Evolutionary conservation across 768 basidiomycete genomes (phyloP), one percentile per base, ranked within the genome.

Genomic region (Leucocoprinus sp.): DNA sequence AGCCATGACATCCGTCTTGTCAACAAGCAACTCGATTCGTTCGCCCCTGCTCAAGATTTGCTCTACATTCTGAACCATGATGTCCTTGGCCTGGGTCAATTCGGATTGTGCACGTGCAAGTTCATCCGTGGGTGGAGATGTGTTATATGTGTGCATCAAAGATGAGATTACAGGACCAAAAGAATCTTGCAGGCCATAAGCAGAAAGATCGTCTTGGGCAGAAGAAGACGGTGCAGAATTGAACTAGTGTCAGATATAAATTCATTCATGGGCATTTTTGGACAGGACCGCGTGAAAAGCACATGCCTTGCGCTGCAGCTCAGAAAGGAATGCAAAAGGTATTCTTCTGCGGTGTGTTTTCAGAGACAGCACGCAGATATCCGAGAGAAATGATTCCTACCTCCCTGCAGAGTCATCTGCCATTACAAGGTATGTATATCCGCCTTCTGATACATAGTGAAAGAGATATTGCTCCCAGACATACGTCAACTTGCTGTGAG

Each of bases 61-160:
- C 65, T 97, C 92, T 52, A 97, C 93, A 61, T 97, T 97, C 64
- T 97, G 89, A 41, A 97, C 93, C 93, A 96, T 95, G 64, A 96
- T 90, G 56, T 93, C 84, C 62, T 96, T 97, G 37, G 96, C 88
- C 54, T 90, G 87, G 50, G 80, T 79, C 33, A 92, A 72, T 62
- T 97, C 93, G 4, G 76, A 75, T 59, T 93, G 93, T 4, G 95
- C 95, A 51, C 90, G 86, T 15, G 83, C 69, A 46, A 98, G 78
- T 51, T 93, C 91, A 60, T 99, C 96, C 6, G 72, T 63, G 28
- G 90, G 93, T 12, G 93, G 93, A 7, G 79, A 66, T 23, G 90
- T 92, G 57, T 91, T 92, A 70, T 89, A 99, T 39, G 82, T 80
- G 57, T 88, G 75, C 82, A 95, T 78, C 45, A 95, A 71, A 50